Evolutionary conservation across 306 rosid genomes (phyloP).

Genomic region (Cucumis melo): DNA sequence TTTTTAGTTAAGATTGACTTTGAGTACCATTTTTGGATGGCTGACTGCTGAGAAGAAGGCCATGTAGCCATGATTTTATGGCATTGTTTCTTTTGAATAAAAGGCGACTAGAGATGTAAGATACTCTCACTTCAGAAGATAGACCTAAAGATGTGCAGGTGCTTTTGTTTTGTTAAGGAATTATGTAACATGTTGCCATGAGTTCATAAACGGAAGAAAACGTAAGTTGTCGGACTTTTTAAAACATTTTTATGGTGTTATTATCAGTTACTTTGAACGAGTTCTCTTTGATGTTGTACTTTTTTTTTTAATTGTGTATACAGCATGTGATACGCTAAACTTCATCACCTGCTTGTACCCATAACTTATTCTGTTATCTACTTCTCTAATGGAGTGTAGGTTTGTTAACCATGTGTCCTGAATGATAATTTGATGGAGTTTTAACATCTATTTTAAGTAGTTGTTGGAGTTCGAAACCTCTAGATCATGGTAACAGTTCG

Average conservation of each 20-base stretch:
- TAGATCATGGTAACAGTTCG: neutral
- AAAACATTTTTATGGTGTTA: neutral
- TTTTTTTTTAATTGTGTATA: neutral
- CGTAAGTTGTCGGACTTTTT: conserved; percentile 38
- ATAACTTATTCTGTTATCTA: neutral
- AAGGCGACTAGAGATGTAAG: conserved; percentile 1
- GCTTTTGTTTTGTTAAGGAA: conserved; percentile 32
- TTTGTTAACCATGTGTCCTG: neutral
- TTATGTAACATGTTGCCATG: conserved; percentile 32
- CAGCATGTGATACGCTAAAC: neutral
- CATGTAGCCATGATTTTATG: neutral
- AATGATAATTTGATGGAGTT: neutral
- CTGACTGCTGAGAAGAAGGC: neutral
- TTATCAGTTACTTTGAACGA: neutral
- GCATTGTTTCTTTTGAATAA: neutral
- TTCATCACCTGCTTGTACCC: neutral
- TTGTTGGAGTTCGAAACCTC: neutral
- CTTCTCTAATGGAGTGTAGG: neutral
- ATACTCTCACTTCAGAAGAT: conserved; percentile 16
- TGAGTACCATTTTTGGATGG: neutral
- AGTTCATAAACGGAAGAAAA: conserved; percentile 23
- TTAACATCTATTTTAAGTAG: neutral
- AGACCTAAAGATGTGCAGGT: conserved; percentile 18
- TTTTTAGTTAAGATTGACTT: neutral
- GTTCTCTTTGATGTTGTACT: neutral